These are phyloP conservation scores for Vaccinium corymbosum DNA, from an alignment of 148 eudicot genomes.

Conservation along the genomic window DNA sequence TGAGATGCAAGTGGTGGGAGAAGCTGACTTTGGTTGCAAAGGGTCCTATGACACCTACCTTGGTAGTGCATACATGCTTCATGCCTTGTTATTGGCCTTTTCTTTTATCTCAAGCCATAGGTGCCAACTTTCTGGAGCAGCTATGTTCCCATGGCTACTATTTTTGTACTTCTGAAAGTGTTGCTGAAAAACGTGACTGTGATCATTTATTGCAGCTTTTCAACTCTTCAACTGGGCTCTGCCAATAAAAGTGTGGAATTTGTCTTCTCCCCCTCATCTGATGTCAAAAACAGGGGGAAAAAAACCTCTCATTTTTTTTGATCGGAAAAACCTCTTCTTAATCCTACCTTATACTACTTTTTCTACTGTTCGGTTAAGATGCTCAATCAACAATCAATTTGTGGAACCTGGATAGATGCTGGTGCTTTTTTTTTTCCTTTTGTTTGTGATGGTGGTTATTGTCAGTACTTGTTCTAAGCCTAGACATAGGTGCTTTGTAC, in stretches of 20 bases:
- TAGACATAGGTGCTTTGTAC: slow-evolving; percentile 9
- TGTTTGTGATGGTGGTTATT: slow-evolving; percentile 1
- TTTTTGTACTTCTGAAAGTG: neutral
- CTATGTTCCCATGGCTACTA: neutral
- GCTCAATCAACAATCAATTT: neutral
- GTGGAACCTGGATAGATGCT: neutral
- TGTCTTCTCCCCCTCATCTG: neutral
- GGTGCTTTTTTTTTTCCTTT: neutral
- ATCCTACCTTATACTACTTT: neutral
- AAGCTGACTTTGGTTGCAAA: neutral
- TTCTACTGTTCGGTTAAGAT: neutral
- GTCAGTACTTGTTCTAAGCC: neutral
- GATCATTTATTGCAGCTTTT: neutral
- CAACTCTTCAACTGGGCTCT: neutral
- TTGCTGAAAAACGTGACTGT: neutral
- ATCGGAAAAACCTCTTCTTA: neutral
- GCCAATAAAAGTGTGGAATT: neutral
- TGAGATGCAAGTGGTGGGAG: neutral
- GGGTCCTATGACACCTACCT: neutral
- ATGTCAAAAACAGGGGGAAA: neutral
- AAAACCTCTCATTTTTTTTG: neutral
- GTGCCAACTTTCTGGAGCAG: neutral
- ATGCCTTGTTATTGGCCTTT: neutral
- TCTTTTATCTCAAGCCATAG: neutral
- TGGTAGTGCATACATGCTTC: neutral